These are phyloP conservation scores for Russula sp. DNA, from an alignment of 768 basidiomycete species.

Conservation along the genomic window DNA sequence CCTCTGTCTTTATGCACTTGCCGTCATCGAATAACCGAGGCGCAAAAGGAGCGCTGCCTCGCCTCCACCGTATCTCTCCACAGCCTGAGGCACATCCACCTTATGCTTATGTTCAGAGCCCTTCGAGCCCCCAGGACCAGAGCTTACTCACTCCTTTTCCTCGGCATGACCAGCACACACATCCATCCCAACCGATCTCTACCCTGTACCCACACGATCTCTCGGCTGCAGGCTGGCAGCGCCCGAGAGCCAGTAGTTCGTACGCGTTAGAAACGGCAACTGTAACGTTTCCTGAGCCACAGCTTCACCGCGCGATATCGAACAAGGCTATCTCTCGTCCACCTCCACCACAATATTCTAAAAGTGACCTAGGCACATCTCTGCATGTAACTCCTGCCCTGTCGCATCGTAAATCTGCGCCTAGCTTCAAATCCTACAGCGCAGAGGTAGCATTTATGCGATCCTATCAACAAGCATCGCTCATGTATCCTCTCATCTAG, in stretches of 20 bases:
- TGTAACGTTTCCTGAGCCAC: constrained; percentile 48
- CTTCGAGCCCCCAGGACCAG: neutral
- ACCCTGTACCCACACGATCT: neutral
- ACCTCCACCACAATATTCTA: neutral
- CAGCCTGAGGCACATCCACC: neutral
- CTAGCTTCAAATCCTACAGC: neutral
- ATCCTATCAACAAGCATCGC: neutral
- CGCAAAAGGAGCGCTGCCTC: constrained; percentile 9
- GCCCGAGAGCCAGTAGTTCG: constrained; percentile 21
- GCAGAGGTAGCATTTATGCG: constrained; percentile 13
- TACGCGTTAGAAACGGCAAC: constrained; percentile 24
- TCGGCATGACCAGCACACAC: neutral
- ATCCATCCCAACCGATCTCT: neutral
- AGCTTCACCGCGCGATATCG: constrained; percentile 44
- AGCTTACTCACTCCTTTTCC: constrained; percentile 5
- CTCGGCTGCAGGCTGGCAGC: constrained; percentile 13
- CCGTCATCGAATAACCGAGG: constrained; percentile 5
- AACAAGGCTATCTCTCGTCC: constrained; percentile 27
- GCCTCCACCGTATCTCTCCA: neutral
- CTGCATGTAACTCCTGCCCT: neutral
- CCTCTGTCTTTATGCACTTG: neutral
- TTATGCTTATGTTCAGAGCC: neutral
- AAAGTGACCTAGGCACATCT: neutral
- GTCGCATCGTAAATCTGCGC: constrained; percentile 1
- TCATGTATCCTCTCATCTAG: neutral